Evolutionary conservation across 2,329 filamentous ascomycete species (phyloP), one percentile per base, ranked within the genome.

Genomic region (Onygena corvina): DNA sequence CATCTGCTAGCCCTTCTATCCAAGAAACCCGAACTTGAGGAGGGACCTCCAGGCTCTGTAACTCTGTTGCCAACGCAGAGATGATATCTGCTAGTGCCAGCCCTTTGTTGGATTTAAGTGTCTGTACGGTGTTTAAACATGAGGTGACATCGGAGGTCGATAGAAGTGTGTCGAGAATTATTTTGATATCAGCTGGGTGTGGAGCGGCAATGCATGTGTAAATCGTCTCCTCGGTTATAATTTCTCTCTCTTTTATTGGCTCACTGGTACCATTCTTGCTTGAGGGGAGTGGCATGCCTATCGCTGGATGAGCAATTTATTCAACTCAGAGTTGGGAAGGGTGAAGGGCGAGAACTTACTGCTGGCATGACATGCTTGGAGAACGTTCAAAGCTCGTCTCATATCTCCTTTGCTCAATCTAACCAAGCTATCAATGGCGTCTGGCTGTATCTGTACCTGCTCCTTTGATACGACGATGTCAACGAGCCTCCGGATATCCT

Each of bases 141-240:
- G 85, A 86, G 1, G 85, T 93, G 45, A 98, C 85, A 61, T 98
- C 90, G 48, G 80, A 78, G 1, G 86, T 95, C 49, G 77, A 81
- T 23, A 96, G 76, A 27, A 98, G 75, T 0, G 87, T 94, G 56
- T 83, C 77, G 56, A 89, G 75, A 48, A 98, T 96, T 58, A 84
- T 80, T 56, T 79, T 76, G 61, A 96, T 87, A 59, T 94, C 90
- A 20, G 83, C 80, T 0, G 92, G 92, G 57, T 93, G 89, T 3
- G 92, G 92, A 1, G 90, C 90, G 6, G 92, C 92, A 62, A 98
- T 94, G 67, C 92, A 98, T 67, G 88, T 89, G 73, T 95, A 98
- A 61, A 98, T 96, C 5, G 81, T 83, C 16, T 86, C 87, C 63
- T 94, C 84, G 30, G 85, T 94, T 57, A 95, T 94, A 57, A 86